Base-by-base conservation (phyloP, 352 stramenopile genomes). In the Pilasporangium apinafurcum region DNA sequence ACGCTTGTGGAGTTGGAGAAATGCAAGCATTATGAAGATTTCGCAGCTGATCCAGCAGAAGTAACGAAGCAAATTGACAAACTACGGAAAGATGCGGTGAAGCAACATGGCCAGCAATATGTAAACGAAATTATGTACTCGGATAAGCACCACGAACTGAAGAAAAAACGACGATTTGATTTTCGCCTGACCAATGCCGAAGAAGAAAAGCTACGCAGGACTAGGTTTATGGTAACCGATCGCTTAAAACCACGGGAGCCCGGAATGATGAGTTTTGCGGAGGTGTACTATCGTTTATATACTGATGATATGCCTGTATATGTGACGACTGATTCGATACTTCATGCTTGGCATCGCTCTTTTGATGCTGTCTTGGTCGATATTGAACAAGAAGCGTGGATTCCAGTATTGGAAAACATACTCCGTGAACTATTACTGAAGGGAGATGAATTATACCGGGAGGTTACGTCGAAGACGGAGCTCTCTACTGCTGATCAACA, bases 321-420 rank as follows among this genome's bases (percentile, higher is more conserved):
- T 20, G 25, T 52, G 7, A 52, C 44, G 24, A 25, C 44, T 3
- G 44, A 52, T 36, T 52, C 44, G 33, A 16, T 52, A 9, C 27
- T 52, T 8, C 44, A 52, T 33, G 44, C 44, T 22, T 52, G 44
- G 44, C 44, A 52, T 24, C 36, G 36, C 33, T 45, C 22, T 25
- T 52, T 52, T 31, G 44, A 52, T 22, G 42, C 28, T 4, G 16
- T 49, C 29, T 22, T 49, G 29, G n/a, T 49, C 4, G 30, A 49
- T 14, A 9, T 41, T 21, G 42, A 49, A 21, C 10, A 37, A n/a
- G n/a, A n/a, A n/a, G n/a, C n/a, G n/a, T n/a, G n/a, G n/a, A n/a
- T n/a, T n/a, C n/a, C n/a, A n/a, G n/a, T n/a, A n/a, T n/a, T n/a
- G n/a, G n/a, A n/a, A n/a, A n/a, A n/a, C n/a, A n/a, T n/a, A n/a